Conservation (phyloP, 176 grass and related monocot genomes). For the Aechmea fasciata region DNA sequence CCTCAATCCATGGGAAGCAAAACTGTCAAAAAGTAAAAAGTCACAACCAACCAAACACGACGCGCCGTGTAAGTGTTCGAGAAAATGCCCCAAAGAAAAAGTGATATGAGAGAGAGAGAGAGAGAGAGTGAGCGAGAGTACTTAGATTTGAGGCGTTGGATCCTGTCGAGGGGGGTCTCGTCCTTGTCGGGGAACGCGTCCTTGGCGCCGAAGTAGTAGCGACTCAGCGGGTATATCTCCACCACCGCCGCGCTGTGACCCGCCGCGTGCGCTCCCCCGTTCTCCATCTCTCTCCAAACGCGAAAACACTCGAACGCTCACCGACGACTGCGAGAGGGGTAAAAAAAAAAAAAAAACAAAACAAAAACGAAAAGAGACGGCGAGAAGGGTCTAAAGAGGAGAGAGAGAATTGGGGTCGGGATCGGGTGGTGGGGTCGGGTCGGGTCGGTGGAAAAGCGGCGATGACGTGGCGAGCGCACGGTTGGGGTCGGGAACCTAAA, state of each 20-base stretch:
- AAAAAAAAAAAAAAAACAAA: too few species aligned
- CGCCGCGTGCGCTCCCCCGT: background rate
- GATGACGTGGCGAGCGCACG: too few species aligned
- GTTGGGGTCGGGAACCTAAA: too few species aligned
- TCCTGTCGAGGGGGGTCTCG: conserved; percentile 31
- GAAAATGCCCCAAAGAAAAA: background rate
- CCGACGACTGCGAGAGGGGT: too few species aligned
- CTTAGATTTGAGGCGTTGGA: conserved; percentile 38
- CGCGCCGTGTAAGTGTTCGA: background rate
- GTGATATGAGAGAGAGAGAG: background rate
- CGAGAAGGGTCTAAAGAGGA: too few species aligned
- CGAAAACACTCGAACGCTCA: too few species aligned
- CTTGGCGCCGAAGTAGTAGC: conserved; percentile 55
- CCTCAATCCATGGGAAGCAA: conserved; percentile 37
- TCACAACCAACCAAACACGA: background rate
- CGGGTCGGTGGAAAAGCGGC: too few species aligned
- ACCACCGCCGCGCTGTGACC: background rate
- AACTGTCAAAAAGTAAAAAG: conserved; percentile 22
- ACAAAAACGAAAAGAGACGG: too few species aligned
- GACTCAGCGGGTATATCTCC: conserved; percentile 36
- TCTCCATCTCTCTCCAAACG: conserved; percentile 17
- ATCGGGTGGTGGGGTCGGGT: too few species aligned
- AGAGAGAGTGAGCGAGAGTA: background rate
- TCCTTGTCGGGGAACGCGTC: conserved; percentile 10
- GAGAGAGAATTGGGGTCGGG: too few species aligned